These are phyloP conservation scores for Botrytis fabae DNA, from an alignment of 2,329 filamentous ascomycete species.

Conservation along the genomic window DNA sequence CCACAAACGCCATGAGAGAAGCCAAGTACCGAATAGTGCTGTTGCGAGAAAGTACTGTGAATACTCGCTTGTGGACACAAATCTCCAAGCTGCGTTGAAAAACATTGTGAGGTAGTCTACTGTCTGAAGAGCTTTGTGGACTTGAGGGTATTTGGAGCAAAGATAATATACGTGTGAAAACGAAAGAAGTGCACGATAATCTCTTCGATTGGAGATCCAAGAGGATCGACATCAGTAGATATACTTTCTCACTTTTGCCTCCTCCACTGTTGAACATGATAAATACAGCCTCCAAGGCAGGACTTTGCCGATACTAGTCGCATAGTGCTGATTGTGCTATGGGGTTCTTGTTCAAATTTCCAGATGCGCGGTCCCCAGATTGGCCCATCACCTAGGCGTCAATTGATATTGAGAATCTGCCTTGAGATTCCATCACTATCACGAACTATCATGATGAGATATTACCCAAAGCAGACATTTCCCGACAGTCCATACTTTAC, in stretches of 20 bases:
- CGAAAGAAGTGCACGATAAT: not conserved
- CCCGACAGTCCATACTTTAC: not conserved
- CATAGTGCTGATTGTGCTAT: not conserved
- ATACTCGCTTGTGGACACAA: constrained; percentile 2
- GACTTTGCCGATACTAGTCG: not conserved
- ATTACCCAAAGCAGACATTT: not conserved
- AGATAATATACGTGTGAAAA: not conserved
- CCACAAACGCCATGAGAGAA: constrained; percentile 20
- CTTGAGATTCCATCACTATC: constrained; percentile 3
- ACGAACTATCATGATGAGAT: constrained; percentile 1
- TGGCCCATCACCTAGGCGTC: not conserved
- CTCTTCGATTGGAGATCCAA: not conserved
- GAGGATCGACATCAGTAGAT: constrained; percentile 7
- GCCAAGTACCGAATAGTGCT: constrained; percentile 3
- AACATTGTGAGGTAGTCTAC: not conserved
- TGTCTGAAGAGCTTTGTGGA: not conserved
- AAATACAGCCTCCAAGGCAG: not conserved
- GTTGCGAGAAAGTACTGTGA: not conserved
- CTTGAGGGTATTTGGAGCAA: not conserved
- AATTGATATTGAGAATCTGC: not conserved
- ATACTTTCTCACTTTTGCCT: not conserved
- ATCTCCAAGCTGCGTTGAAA: constrained; percentile 1
- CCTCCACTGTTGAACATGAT: not conserved
- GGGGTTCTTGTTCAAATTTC: not conserved
- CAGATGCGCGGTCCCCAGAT: not conserved